phyloP scores from a whole-genome alignment of 441 rosid species.

The Biscutella laevigata region DNA sequence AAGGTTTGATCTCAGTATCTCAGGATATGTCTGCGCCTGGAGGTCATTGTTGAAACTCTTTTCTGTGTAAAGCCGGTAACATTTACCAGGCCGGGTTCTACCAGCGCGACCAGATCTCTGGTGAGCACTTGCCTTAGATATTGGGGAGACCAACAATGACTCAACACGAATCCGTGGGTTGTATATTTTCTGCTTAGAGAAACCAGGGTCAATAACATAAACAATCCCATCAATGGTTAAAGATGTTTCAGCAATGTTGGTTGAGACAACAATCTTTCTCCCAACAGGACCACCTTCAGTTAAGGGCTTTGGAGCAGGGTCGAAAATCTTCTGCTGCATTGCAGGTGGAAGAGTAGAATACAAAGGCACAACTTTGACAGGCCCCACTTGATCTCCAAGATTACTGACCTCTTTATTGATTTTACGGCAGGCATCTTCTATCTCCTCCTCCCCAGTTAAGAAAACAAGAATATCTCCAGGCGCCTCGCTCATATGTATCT shows the following conservation, averaged over 20 bases:
- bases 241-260: conserved; percentile 91
- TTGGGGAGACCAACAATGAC: conserved; percentile 82
- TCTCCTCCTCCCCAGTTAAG: conserved; percentile 91
- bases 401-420: conserved; percentile 60
- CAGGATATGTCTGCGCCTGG: conserved; percentile 83
- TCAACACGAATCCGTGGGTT: conserved; percentile 82
- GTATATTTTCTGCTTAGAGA: conserved; percentile 83
- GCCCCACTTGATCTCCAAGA: conserved; percentile 75
- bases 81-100: conserved; percentile 93
- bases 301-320: conserved; percentile 77
- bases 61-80: conserved; percentile 85
- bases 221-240: conserved; percentile 92
- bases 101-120: conserved; percentile 98
- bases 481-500: conserved; percentile 69
- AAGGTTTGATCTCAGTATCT: conserved; percentile 81
- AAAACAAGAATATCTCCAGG: conserved; percentile 88
- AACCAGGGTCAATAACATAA: conserved; percentile 88
- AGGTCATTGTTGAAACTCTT: conserved; percentile 75
- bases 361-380: conserved; percentile 72
- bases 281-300: conserved; percentile 74
- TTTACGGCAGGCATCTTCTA: conserved; percentile 93
- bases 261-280: conserved; percentile 85
- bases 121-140: conserved; percentile 95
- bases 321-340: conserved; percentile 88
- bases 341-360: conserved; percentile 94